Base-by-base conservation (phyloP, 495 filamentous ascomycete species). In the Parmelia sp. region DNA sequence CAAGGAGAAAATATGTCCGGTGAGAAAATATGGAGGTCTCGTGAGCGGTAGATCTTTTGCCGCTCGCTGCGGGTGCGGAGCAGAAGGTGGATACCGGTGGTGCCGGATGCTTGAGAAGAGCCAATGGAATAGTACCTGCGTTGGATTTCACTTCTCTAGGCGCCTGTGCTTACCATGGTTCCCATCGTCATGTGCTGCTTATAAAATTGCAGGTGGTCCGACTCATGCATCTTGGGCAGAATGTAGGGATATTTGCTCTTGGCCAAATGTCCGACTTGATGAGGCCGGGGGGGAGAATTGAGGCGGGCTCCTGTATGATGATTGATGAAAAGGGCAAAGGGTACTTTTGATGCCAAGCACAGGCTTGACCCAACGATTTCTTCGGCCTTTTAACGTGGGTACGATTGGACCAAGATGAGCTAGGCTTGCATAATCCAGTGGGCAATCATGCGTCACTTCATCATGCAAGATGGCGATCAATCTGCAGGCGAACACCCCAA, bases 11-110 rank as follows among this genome's bases (percentile, higher is more conserved):
- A n/a, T n/a, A n/a, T n/a, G n/a, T n/a, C n/a, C n/a, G n/a, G n/a
- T n/a, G 29, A 33, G 51, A 55, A 55, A 55, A 33, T 33, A 55
- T 55, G 15, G 51, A 55, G 51, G 51, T 55, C 51, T 55, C 51
- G 51, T 55, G 51, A 55, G 51, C 51, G 51, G 51, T 55, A 55
- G 51, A 55, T 55, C 51, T 55, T 55, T 55, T 55, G 51, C 51
- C 51, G 51, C 51, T 33, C 51, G 49, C 49, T 53, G 49, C 49
- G 25, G 51, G 51, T 55, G 51, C 29, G 51, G 51, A 55, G 47
- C 25, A 51, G 25, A 29, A 29, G 47, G 47, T 51, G 47, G 47
- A 51, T 51, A 51, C 47, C 45, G 45, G 45, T 23, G 42, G 14
- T 42, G 40, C 42, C 42, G 42, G 37, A 21, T 23, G n/a, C 47